Evolutionary conservation across 257 asterid species (phyloP), one percentile per base, ranked within the genome.

Genomic region (Plectranthus barbatus): DNA sequence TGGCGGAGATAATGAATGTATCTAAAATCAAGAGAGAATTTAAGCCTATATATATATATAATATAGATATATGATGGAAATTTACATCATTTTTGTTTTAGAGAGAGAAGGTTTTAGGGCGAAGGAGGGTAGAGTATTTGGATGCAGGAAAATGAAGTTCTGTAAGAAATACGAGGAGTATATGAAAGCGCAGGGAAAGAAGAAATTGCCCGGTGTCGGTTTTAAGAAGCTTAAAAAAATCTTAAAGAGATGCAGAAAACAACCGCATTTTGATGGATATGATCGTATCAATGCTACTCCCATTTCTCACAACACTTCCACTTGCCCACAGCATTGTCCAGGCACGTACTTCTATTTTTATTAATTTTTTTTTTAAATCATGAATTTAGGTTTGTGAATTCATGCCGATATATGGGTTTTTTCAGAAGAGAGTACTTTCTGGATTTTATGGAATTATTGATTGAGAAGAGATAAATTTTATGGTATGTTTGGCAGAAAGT

Each of bases 121-220:
- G 52, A 45, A 6, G 55, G 23, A 8, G 14, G n/a, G 4, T 13
- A 9, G 10, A 41, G n/a, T 19, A 13, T 24, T n/a, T 33, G 0
- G 10, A 36, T 18, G 24, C 8, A 5, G 45, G 62, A 23, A 64
- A 49, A 88, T 92, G 97, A 92, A 92, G 81, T 92, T 92, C 69
- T 88, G 95, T 56, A 88, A 92, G 93, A 92, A 83, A 67, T 92
- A 92, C 48, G 96, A 89, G 74, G 93, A 86, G 78, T 92, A 81
- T 79, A 86, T 92, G 95, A 83, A 81, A 15, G 79, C 60, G 7
- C 87, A 86, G 70, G 71, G 70, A 3, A 80, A 77, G 73, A 80
- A 80, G 86, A 83, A 85, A 68, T 54, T 85, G 39, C 98, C 98
- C 1, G 81, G 83, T 5, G 93, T 92, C 19, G 95, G 88, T 41